Evolutionary conservation across 352 stramenopile species (phyloP).

Genomic region (Globisporangium echinulatum): DNA sequence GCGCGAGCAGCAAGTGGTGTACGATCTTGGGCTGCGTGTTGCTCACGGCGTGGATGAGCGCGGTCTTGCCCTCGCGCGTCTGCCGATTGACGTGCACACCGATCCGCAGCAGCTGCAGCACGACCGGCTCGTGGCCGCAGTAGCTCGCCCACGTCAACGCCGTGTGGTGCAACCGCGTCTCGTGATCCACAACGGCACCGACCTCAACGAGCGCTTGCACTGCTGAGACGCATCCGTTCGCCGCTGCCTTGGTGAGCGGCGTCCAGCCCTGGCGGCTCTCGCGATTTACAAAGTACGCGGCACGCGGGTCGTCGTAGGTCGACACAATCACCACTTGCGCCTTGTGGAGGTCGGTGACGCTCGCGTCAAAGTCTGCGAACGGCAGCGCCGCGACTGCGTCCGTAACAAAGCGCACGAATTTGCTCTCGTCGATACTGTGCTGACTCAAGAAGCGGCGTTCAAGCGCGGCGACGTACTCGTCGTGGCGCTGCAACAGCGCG

Average conservation of each 20-base stretch:
- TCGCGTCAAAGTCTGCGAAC: conserved; percentile 13
- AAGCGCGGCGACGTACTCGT: conserved; percentile 21
- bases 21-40: conserved; percentile 54
- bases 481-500: conserved; percentile 29
- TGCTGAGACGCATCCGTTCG: conserved; percentile 31
- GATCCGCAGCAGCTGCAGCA: conserved; percentile 40
- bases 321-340: background rate
- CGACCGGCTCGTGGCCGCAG: conserved; percentile 59
- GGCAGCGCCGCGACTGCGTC: conserved; percentile 10
- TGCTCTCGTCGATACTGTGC: conserved; percentile 34
- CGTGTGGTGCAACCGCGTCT: conserved; percentile 57
- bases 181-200: conserved; percentile 34
- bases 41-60: conserved; percentile 54
- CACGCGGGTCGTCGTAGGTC: conserved; percentile 10
- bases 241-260: conserved; percentile 54
- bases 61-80: conserved; percentile 57
- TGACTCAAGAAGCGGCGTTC: conserved; percentile 20
- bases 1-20: conserved; percentile 41
- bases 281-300: conserved; percentile 35
- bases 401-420: conserved; percentile 31
- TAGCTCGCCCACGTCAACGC: conserved; percentile 72
- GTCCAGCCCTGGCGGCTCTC: conserved; percentile 69
- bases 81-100: conserved; percentile 25
- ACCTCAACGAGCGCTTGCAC: conserved; percentile 38
- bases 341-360: conserved; percentile 18